Evolutionary conservation across 345 rosid species (phyloP).

Genomic region (Cardamine chenopodiifolia): DNA sequence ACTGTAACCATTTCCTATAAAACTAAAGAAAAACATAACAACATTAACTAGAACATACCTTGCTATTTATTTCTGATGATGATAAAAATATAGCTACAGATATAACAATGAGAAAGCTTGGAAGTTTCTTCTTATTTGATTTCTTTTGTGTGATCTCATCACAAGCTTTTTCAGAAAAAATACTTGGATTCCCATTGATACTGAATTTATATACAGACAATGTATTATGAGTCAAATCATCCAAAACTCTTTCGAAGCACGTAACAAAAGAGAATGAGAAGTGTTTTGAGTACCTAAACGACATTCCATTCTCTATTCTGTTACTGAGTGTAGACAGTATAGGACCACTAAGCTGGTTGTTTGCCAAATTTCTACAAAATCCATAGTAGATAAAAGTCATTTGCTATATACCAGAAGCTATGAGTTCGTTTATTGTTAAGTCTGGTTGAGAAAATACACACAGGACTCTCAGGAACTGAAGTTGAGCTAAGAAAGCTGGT

Average conservation of each 20-base stretch:
- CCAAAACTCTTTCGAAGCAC: not conserved
- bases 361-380: slow-evolving; percentile 45
- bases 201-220: slow-evolving; percentile 1
- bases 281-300: slow-evolving; percentile 33
- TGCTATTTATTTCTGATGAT: slow-evolving; percentile 23
- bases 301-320: slow-evolving; percentile 18
- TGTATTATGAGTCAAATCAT: not conserved
- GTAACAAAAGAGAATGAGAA: not conserved
- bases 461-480: slow-evolving; percentile 46
- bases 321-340: slow-evolving; percentile 42
- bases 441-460: slow-evolving; percentile 40
- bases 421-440: not conserved
- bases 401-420: not conserved
- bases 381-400: slow-evolving; percentile 4
- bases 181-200: slow-evolving; percentile 45
- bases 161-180: slow-evolving; percentile 37
- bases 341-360: slow-evolving; percentile 51
- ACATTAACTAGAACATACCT: slow-evolving; percentile 12
- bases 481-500: slow-evolving; percentile 48
- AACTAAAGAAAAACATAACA: not conserved
- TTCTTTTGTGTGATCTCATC: not conserved
- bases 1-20: not conserved
- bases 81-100: slow-evolving; percentile 20
- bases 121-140: slow-evolving; percentile 37
- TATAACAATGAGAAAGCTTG: slow-evolving; percentile 35